A percentile compares a stretch with the other conserved stretches of the same genome.
Evolutionary conservation across 768 basidiomycete genomes (phyloP).

Genomic region (Ramaria rubella): DNA sequence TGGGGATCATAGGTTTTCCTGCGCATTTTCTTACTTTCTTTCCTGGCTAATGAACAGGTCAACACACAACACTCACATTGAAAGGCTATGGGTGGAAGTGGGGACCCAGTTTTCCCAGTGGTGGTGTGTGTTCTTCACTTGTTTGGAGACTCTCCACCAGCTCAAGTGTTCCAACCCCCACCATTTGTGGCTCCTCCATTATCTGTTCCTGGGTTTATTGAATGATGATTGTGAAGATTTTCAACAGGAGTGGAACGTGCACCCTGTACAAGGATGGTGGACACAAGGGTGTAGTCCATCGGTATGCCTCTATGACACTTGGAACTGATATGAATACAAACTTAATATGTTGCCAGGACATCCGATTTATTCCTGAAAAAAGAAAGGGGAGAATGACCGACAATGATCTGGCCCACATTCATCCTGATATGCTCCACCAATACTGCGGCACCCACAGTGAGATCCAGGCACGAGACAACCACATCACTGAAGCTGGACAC

Average conservation of each 20-base stretch:
- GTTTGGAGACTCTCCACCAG: neutral
- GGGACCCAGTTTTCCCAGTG: neutral
- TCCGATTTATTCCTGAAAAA: too few relatives aligned
- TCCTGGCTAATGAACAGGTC: neutral
- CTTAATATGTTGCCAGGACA: too few relatives aligned
- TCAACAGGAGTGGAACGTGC: neutral
- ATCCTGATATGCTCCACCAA: too few relatives aligned
- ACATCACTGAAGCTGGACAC: too few relatives aligned
- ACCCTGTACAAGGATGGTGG: too few relatives aligned
- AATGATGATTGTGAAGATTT: neutral
- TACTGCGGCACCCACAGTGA: too few relatives aligned
- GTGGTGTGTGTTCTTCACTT: constrained; percentile 4
- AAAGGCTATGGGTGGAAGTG: constrained; percentile 9
- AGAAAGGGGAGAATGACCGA: too few relatives aligned
- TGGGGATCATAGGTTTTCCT: constrained; percentile 7
- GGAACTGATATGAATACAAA: too few relatives aligned
- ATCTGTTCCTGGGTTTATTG: constrained; percentile 6
- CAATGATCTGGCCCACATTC: too few relatives aligned
- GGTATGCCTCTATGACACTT: too few relatives aligned
- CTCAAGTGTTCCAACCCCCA: neutral
- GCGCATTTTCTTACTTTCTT: neutral
- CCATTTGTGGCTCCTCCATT: constrained; percentile 10
- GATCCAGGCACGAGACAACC: too few relatives aligned
- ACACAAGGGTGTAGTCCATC: too few relatives aligned
- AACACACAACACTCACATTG: constrained; percentile 5